phyloP scores from a whole-genome alignment of 805 yeast species.

The Candida ovalis region DNA sequence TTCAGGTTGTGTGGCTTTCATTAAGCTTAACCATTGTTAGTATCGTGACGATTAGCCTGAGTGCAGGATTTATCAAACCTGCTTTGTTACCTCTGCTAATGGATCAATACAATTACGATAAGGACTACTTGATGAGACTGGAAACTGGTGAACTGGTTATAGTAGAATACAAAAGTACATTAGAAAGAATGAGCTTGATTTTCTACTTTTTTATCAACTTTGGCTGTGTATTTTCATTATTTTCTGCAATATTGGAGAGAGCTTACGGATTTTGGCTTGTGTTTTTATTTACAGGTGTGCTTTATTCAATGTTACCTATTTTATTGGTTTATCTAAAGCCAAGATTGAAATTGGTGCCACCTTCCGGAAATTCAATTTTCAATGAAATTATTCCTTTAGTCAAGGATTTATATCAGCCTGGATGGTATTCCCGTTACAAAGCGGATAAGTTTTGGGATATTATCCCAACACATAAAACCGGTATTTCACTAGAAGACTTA shows the following conservation, averaged over 20 bases:
- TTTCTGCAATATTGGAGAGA: conserved; percentile 46
- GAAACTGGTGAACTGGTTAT: conserved; percentile 57
- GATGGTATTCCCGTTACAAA: conserved; percentile 37
- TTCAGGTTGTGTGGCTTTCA: conserved; percentile 25
- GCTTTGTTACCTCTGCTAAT: conserved; percentile 45
- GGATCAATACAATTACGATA: conserved; percentile 60
- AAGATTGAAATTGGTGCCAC: conserved; percentile 31
- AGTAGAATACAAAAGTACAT: conserved; percentile 41
- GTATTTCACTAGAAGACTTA: conserved; percentile 37
- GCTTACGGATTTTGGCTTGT: conserved; percentile 50
- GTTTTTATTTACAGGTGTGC: conserved; percentile 47
- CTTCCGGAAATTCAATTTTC: conserved; percentile 42
- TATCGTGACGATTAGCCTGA: conserved; percentile 36
- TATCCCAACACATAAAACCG: conserved; percentile 13
- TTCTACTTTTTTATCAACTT: conserved; percentile 53
- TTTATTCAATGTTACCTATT: conserved; percentile 45
- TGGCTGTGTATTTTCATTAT: conserved; percentile 48
- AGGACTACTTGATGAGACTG: conserved; percentile 49
- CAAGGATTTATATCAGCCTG: conserved; percentile 36
- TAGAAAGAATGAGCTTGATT: conserved; percentile 37
- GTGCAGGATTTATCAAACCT: conserved; percentile 53
- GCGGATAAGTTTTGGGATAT: conserved; percentile 39
- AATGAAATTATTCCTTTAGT: conserved; percentile 37
- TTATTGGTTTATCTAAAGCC: conserved; percentile 37
- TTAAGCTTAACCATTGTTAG: conserved; percentile 36